Percentiles rank a stretch among this genome's conserved stretches.
Conservation (phyloP, 23 red algal genomes). For the Gracilaria domingensis region DNA sequence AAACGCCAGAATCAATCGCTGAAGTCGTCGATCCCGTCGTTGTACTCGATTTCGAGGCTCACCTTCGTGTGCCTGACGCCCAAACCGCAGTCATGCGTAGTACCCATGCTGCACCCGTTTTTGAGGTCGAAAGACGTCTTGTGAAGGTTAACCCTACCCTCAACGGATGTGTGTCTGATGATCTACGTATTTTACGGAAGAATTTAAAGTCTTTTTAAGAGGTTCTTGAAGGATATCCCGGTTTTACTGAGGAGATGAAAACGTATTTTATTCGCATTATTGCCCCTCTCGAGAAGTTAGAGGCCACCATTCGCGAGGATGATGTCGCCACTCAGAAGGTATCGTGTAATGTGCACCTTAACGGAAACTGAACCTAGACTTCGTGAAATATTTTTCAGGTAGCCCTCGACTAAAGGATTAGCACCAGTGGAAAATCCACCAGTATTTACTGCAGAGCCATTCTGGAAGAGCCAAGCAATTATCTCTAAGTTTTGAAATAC, state of each 20-base stretch:
- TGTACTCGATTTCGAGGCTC: not conserved
- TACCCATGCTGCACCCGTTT: not conserved
- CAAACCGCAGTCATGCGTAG: not conserved
- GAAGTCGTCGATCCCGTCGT: not conserved
- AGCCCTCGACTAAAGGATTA: no score
- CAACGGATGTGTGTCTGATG: not conserved
- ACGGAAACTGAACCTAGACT: no score
- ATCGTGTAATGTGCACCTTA: no score
- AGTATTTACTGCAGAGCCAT: no score
- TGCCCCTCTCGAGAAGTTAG: not conserved
- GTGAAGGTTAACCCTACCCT: not conserved
- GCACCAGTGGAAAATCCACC: no score
- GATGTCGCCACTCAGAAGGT: no score
- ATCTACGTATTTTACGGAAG: conserved; percentile 7
- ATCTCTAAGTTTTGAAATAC: no score
- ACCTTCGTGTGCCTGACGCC: not conserved
- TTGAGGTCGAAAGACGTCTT: not conserved
- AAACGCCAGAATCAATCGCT: not conserved
- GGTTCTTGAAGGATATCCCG: not conserved
- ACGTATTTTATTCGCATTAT: not conserved
- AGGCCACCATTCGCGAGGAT: no score
- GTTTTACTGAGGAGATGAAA: not conserved
- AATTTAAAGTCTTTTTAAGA: not conserved
- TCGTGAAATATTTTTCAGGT: no score
- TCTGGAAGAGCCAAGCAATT: no score